These are phyloP conservation scores for Platanthera zijinensis DNA, from an alignment of 106 monocot species.

Conservation along the genomic window DNA sequence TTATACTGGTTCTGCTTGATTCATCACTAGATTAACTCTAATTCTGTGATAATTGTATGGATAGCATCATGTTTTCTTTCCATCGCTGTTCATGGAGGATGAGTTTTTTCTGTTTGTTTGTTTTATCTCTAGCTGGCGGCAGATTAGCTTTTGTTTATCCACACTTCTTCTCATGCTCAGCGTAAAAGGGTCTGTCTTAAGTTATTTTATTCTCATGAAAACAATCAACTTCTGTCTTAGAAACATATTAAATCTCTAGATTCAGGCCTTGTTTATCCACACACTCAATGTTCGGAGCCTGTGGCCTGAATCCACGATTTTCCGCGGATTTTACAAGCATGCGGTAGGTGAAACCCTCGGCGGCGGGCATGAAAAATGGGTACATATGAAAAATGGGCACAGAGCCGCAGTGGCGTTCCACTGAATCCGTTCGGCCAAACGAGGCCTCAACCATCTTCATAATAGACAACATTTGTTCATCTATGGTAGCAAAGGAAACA, in stretches of 20 bases:
- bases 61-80: neutral
- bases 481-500: no score
- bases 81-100: neutral
- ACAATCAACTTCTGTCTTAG: neutral
- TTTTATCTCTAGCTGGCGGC: neutral
- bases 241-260: neutral
- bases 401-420: no score
- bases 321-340: no score
- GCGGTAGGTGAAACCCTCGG: no score
- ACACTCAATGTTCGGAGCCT: no score
- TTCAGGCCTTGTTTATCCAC: no score
- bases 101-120: neutral
- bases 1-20: neutral
- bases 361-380: no score
- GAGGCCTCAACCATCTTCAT: no score
- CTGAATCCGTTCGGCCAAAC: no score
- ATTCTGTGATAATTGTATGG: neutral
- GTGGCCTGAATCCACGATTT: no score
- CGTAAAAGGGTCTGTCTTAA: neutral
- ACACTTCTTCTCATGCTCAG: neutral
- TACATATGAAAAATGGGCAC: no score
- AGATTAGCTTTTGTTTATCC: neutral
- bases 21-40: neutral
- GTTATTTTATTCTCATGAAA: neutral
- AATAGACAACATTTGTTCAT: no score